phyloP scores from a whole-genome alignment of 192 early-diverging fungal species.

The Coemansia sp. region DNA sequence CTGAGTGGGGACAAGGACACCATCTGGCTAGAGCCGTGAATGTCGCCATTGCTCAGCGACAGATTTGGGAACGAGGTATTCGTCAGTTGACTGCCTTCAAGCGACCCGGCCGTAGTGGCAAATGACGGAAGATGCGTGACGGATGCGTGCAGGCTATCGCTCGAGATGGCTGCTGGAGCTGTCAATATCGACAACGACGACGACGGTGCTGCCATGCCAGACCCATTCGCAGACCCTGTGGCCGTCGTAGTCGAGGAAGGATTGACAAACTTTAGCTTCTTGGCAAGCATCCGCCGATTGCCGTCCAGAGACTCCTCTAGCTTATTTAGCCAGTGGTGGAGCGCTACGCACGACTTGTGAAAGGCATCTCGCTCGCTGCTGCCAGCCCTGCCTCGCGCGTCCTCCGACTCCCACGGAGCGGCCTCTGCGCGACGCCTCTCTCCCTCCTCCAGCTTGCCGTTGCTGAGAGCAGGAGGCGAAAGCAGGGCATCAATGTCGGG shows the following conservation, averaged over 20 bases:
- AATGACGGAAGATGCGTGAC: constrained; percentile 32
- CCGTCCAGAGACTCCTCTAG: constrained; percentile 50
- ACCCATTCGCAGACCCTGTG: background rate
- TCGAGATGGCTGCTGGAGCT: constrained; percentile 26
- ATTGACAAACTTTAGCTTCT: constrained; percentile 54
- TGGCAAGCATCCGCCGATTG: constrained; percentile 46
- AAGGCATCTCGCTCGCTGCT: constrained; percentile 40
- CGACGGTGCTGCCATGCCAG: background rate
- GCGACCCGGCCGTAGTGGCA: constrained; percentile 2
- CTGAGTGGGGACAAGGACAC: constrained; percentile 46
- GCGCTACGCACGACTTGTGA: constrained; percentile 51
- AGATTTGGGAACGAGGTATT: constrained; percentile 46
- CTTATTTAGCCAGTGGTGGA: constrained; percentile 57
- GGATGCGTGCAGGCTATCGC: constrained; percentile 43
- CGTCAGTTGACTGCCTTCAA: constrained; percentile 12
- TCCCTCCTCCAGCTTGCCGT: constrained; percentile 14
- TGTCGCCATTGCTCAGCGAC: constrained; percentile 40
- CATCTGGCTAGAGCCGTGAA: constrained; percentile 13
- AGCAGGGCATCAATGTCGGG: constrained; percentile 35
- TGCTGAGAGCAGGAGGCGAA: constrained; percentile 8
- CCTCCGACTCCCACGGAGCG: constrained; percentile 51
- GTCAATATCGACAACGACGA: constrained; percentile 8
- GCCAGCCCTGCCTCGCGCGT: constrained; percentile 7
- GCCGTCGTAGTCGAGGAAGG: background rate
- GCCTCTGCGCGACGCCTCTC: constrained; percentile 27